Conservation (phyloP, 116 monocot species). For the Papilionanthe hybrid region DNA sequence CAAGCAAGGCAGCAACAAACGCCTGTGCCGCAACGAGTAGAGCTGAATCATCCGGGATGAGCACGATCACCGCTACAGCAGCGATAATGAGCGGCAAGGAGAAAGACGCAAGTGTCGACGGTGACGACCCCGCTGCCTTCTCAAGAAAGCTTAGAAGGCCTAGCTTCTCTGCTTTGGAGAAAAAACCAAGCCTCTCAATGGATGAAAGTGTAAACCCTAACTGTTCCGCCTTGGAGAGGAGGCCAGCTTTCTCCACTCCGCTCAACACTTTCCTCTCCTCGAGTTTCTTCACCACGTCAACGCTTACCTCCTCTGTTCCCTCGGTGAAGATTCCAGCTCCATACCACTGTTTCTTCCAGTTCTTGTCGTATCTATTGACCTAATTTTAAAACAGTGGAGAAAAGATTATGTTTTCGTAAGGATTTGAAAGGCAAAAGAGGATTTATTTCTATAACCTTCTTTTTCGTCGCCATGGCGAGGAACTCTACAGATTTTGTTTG, state of each 20-base stretch:
- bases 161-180: constrained; percentile 89
- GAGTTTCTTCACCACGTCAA: constrained; percentile 80
- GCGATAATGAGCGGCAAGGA: constrained; percentile 63
- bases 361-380: constrained; percentile 75
- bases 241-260: constrained; percentile 77
- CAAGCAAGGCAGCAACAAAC: constrained; percentile 42
- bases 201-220: constrained; percentile 80
- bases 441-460: constrained; percentile 16
- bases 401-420: background rate
- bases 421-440: no score
- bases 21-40: constrained; percentile 56
- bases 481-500: constrained; percentile 14
- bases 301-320: constrained; percentile 53
- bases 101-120: constrained; percentile 65
- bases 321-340: constrained; percentile 76
- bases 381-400: constrained; percentile 7
- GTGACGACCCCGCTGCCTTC: constrained; percentile 48
- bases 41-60: constrained; percentile 76
- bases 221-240: constrained; percentile 83
- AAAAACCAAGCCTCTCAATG: constrained; percentile 72
- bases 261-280: constrained; percentile 75
- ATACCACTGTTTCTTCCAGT: constrained; percentile 83
- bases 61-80: constrained; percentile 49
- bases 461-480: constrained; percentile 40
- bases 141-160: constrained; percentile 82